Conservation (phyloP, 2,329 filamentous ascomycete genomes). For the Helotiales sp. region DNA sequence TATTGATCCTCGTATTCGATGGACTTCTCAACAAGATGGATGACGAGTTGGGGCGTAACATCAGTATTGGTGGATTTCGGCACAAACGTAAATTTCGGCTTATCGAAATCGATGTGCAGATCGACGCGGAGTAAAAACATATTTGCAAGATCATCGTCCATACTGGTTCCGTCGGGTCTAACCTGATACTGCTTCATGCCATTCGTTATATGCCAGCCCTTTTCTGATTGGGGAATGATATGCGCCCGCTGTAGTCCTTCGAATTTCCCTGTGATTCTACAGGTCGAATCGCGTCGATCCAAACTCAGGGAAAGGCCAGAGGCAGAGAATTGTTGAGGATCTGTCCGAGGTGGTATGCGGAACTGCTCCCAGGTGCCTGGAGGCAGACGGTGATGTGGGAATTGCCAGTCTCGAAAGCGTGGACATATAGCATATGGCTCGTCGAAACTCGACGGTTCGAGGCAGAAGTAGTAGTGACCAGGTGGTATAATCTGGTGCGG, state of each 20-base stretch:
- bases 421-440: conserved; percentile 24
- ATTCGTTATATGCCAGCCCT: conserved; percentile 20
- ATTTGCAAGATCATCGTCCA: conserved; percentile 22
- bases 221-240: conserved; percentile 19
- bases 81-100: conserved; percentile 14
- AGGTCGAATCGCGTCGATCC: conserved; percentile 19
- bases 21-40: conserved; percentile 15
- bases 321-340: conserved; percentile 11
- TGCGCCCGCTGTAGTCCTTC: conserved; percentile 25
- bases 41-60: conserved; percentile 9
- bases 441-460: conserved; percentile 16
- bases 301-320: conserved; percentile 12
- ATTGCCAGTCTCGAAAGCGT: conserved; percentile 24
- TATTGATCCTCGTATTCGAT: conserved; percentile 7
- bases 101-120: conserved; percentile 20
- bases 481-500: too few species aligned
- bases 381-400: conserved; percentile 26
- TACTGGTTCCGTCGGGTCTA: neutral
- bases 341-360: conserved; percentile 3
- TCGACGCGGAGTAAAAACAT: conserved; percentile 21
- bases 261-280: conserved; percentile 19
- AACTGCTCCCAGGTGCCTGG: conserved; percentile 13
- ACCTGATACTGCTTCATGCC: conserved; percentile 22
- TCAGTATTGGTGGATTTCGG: conserved; percentile 13
- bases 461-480: conserved; percentile 29